Conservation (phyloP, 768 basidiomycete genomes). For the Russula vinacea region DNA sequence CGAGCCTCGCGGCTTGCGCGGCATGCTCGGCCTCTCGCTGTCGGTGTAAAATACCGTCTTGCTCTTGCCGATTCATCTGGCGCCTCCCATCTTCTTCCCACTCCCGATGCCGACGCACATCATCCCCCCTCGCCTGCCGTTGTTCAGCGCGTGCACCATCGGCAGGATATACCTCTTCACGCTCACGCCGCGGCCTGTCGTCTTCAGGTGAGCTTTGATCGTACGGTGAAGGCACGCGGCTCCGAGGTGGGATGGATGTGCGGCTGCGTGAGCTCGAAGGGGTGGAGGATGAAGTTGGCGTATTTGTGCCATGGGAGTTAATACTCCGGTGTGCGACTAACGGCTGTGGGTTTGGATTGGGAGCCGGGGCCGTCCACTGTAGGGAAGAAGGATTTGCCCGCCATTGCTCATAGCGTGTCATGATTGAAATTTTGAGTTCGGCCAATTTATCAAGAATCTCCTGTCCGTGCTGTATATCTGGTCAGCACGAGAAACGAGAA, state of each 20-base stretch:
- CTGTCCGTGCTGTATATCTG: conserved; percentile 59
- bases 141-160: conserved; percentile 1
- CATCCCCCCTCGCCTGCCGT: conserved; percentile 29
- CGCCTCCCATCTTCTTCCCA: conserved; percentile 36
- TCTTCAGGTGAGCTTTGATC: conserved; percentile 35
- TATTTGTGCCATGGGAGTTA: conserved; percentile 12
- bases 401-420: conserved; percentile 66
- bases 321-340: not conserved
- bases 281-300: conserved; percentile 26
- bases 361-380: not conserved
- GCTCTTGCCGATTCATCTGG: conserved; percentile 46
- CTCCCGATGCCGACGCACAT: conserved; percentile 28
- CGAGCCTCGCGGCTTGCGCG: conserved; percentile 33
- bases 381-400: conserved; percentile 31
- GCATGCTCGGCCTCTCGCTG: conserved; percentile 50
- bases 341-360: not conserved
- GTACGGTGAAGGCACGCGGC: conserved; percentile 28
- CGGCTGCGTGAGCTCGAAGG: conserved; percentile 29
- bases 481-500: conserved; percentile 21
- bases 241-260: conserved; percentile 18
- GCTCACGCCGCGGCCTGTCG: conserved; percentile 41
- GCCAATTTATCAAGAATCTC: conserved; percentile 66
- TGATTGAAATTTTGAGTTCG: conserved; percentile 59
- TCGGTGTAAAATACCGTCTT: conserved; percentile 54
- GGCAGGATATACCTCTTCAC: conserved; percentile 15